phyloP scores from a whole-genome alignment of 768 basidiomycete genomes.

The Kwoniella dendrophila region DNA sequence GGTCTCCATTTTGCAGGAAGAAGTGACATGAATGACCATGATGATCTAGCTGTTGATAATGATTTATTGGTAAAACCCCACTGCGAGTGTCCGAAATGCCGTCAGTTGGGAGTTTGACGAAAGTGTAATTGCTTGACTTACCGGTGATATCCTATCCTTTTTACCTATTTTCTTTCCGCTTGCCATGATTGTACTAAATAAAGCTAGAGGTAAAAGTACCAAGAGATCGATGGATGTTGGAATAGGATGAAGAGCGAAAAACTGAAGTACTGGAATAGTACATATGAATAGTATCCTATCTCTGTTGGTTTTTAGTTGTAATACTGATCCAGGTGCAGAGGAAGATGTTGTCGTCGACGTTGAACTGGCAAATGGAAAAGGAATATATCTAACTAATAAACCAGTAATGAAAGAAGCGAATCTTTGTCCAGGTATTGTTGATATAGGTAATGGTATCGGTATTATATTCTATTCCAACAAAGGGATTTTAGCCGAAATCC shows the following conservation, averaged over 20 bases:
- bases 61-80: slow-evolving; percentile 11
- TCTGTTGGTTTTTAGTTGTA: slow-evolving; percentile 19
- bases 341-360: too few species aligned
- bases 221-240: slow-evolving; percentile 33
- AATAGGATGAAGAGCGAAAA: slow-evolving; percentile 41
- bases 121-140: neutral
- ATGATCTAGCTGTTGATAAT: slow-evolving; percentile 15
- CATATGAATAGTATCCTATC: slow-evolving; percentile 31
- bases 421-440: slow-evolving; percentile 13
- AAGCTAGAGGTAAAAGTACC: slow-evolving; percentile 32
- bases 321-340: slow-evolving; percentile 14
- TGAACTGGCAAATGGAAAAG: slow-evolving; percentile 33
- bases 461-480: slow-evolving; percentile 26
- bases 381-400: slow-evolving; percentile 24
- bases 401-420: slow-evolving; percentile 29
- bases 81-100: neutral
- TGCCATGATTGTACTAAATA: slow-evolving; percentile 11
- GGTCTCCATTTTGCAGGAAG: slow-evolving; percentile 52
- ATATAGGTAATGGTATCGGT: slow-evolving; percentile 22
- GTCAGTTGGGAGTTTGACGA: neutral
- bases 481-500: neutral
- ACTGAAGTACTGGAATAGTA: slow-evolving; percentile 36
- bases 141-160: neutral
- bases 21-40: slow-evolving; percentile 39
- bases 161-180: slow-evolving; percentile 1